A percentile compares a stretch with the other conserved stretches of the same genome.
phyloP scores from a whole-genome alignment of 176 grass and related monocot species.

The Lolium multiflorum region DNA sequence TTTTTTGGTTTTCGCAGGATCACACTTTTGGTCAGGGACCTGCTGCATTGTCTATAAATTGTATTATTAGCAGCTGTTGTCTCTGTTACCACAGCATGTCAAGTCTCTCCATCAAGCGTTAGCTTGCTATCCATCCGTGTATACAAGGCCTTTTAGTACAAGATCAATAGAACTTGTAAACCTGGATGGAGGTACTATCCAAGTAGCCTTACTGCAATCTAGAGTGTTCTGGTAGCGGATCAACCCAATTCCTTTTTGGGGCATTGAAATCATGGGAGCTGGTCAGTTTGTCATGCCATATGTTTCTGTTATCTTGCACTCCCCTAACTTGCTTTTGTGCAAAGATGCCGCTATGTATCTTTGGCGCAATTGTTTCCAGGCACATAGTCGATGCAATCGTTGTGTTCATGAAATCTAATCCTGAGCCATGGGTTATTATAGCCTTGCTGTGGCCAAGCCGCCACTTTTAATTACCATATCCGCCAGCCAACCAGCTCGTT shows the following conservation, averaged over 20 bases:
- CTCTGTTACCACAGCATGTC: neutral
- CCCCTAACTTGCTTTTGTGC: neutral
- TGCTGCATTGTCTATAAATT: conserved; percentile 37
- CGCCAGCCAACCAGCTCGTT: neutral
- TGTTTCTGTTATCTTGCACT: neutral
- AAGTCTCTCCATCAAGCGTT: neutral
- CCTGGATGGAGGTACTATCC: neutral
- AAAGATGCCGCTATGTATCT: neutral
- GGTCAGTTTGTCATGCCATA: neutral
- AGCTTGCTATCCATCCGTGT: neutral
- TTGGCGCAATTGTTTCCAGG: neutral
- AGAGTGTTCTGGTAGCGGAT: neutral
- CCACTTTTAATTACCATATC: neutral
- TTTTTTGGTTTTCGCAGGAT: conserved; percentile 39
- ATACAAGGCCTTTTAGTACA: neutral
- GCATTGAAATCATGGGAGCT: neutral
- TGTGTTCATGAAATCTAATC: neutral
- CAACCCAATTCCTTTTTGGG: neutral
- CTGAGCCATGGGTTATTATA: neutral
- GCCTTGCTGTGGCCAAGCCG: neutral
- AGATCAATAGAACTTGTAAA: neutral
- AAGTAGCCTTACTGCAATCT: neutral
- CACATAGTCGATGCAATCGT: neutral
- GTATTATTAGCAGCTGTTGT: conserved; percentile 14
- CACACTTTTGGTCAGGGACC: conserved; percentile 7